phyloP scores from a whole-genome alignment of 1,139 yeast genomes.

The Kurtzmaniella quercitrusa region DNA sequence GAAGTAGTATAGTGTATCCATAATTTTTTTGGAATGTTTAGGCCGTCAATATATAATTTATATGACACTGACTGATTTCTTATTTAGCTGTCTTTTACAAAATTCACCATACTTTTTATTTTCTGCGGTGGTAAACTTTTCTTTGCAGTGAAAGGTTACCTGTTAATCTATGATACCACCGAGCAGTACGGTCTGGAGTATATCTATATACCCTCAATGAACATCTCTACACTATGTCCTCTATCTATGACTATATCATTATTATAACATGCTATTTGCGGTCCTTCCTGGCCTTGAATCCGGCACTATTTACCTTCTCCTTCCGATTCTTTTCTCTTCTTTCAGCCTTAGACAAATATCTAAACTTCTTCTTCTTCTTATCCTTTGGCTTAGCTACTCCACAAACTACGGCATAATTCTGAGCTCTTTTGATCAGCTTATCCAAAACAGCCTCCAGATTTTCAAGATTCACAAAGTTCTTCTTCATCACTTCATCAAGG shows the following conservation, averaged over 20 bases:
- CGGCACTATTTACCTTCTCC: slow-evolving; percentile 35
- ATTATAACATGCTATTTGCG: slow-evolving; percentile 4
- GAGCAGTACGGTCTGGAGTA: too few relatives aligned
- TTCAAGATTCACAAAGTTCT: slow-evolving; percentile 60
- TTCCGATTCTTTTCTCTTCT: slow-evolving; percentile 65
- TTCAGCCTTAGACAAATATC: slow-evolving; percentile 78
- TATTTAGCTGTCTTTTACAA: not conserved
- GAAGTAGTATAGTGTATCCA: too few relatives aligned
- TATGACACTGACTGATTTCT: too few relatives aligned
- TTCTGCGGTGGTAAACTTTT: too few relatives aligned
- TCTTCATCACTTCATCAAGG: slow-evolving; percentile 52
- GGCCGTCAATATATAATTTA: too few relatives aligned
- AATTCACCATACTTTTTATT: not conserved
- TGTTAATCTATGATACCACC: too few relatives aligned
- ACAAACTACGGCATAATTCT: slow-evolving; percentile 64
- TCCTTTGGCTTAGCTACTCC: slow-evolving; percentile 44
- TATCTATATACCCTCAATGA: too few relatives aligned
- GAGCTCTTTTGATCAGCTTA: slow-evolving; percentile 63
- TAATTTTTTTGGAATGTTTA: too few relatives aligned
- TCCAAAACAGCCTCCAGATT: slow-evolving; percentile 59
- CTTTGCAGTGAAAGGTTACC: too few relatives aligned
- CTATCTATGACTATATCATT: not conserved
- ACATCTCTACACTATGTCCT: too few relatives aligned
- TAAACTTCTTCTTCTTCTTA: slow-evolving; percentile 69
- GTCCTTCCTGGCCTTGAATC: slow-evolving; percentile 14